These are phyloP conservation scores for Pythium guiyangense DNA, from an alignment of 352 stramenopile species.

Conservation along the genomic window DNA sequence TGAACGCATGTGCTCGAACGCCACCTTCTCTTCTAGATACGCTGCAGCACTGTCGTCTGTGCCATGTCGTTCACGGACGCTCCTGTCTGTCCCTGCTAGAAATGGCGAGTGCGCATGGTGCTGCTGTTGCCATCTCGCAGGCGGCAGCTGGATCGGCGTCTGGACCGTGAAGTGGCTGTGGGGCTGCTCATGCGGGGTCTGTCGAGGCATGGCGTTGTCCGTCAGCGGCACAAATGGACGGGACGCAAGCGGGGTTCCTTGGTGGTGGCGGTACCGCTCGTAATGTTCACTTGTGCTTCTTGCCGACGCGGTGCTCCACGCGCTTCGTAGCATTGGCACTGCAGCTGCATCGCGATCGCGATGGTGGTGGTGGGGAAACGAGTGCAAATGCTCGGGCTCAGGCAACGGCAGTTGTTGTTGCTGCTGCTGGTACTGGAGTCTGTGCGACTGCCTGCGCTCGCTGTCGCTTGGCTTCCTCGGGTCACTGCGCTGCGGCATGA, in stretches of 20 bases:
- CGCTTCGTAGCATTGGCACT: neutral
- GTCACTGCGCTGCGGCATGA: too few species aligned
- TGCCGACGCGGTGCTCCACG: neutral
- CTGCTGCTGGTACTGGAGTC: neutral
- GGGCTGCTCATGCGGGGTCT: neutral
- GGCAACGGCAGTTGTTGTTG: neutral
- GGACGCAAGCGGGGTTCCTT: neutral
- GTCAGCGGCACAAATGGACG: neutral
- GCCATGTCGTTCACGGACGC: too few species aligned
- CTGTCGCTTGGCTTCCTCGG: too few species aligned
- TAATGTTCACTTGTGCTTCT: neutral
- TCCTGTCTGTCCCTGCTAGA: too few species aligned
- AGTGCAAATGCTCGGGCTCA: neutral
- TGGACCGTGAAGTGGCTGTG: neutral
- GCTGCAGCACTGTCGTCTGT: too few species aligned
- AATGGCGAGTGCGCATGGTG: too few species aligned
- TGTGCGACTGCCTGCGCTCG: neutral
- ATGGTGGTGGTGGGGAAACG: neutral
- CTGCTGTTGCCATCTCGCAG: neutral
- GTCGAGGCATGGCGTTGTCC: neutral
- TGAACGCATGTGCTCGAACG: too few species aligned
- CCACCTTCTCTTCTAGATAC: too few species aligned
- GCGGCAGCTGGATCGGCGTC: constrained; percentile 2
- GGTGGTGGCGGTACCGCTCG: neutral
- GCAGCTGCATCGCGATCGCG: neutral